phyloP scores from a whole-genome alignment of 257 asterid genomes.

The Solanum gandarillasii region DNA sequence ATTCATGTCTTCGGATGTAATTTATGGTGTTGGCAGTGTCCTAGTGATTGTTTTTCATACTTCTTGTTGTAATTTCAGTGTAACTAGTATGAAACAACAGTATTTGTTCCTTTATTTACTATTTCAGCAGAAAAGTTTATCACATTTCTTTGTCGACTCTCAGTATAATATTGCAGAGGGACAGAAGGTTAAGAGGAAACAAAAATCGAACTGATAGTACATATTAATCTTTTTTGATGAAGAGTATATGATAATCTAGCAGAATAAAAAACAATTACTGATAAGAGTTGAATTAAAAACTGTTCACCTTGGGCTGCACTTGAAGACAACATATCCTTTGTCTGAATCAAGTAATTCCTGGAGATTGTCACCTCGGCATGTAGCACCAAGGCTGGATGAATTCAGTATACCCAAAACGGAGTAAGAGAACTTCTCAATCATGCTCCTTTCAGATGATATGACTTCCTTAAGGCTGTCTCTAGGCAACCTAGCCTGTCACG shows the following conservation, averaged over 20 bases:
- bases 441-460: conserved; percentile 38
- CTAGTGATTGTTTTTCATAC: neutral
- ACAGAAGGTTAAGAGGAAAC: neutral
- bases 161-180: neutral
- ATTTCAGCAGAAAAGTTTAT: no score
- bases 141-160: neutral
- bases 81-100: neutral
- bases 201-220: neutral
- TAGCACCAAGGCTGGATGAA: conserved; percentile 36
- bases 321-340: conserved; percentile 34
- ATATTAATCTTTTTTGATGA: neutral
- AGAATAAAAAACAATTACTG: neutral
- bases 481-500: conserved; percentile 39
- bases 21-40: neutral
- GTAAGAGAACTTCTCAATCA: conserved; percentile 39
- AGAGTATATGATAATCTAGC: neutral
- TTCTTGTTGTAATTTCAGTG: neutral
- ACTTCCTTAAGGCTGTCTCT: conserved; percentile 48
- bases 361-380: conserved; percentile 50
- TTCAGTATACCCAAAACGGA: conserved; percentile 61
- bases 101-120: neutral
- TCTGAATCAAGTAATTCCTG: conserved; percentile 45
- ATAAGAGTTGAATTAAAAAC: neutral
- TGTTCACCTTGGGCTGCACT: conserved; percentile 56
- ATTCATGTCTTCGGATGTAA: neutral